Conservation (phyloP, 75 land plant species). For the Cupressus sempervirens region DNA sequence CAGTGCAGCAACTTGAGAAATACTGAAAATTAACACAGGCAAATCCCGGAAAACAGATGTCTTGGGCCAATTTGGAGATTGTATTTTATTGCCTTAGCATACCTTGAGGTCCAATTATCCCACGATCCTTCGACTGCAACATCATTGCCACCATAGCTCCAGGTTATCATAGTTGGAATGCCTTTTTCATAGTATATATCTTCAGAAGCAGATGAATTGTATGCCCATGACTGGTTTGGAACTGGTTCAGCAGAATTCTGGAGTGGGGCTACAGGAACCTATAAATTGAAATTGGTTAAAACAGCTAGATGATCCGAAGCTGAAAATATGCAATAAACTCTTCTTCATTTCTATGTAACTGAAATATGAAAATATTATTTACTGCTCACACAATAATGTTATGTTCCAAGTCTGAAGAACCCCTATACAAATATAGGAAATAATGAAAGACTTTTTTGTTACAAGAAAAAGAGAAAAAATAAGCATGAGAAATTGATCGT, state of each 20-base stretch:
- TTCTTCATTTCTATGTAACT: neutral
- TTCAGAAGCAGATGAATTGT: constrained; percentile 19
- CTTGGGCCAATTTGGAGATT: neutral
- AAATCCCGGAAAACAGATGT: neutral
- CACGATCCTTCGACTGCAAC: constrained; percentile 89
- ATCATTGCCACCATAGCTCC: constrained; percentile 79
- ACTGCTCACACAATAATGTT: neutral
- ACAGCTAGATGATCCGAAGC: neutral
- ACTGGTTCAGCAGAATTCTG: constrained; percentile 28
- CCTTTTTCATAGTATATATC: constrained; percentile 35
- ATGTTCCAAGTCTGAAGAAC: neutral
- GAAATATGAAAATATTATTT: neutral
- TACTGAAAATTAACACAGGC: neutral
- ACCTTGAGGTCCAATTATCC: constrained; percentile 94
- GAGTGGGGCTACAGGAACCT: constrained; percentile 56
- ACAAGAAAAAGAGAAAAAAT: too few relatives aligned
- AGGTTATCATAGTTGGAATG: constrained; percentile 64
- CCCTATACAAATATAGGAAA: neutral
- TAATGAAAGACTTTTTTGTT: too few relatives aligned
- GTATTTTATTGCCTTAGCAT: neutral
- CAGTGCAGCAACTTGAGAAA: neutral
- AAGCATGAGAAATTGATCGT: too few relatives aligned
- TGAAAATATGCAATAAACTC: neutral
- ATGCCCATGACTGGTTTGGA: constrained; percentile 25
- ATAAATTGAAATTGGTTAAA: neutral